phyloP scores from a whole-genome alignment of 108 stramenopile genomes.

The Nitzschia inconspicua region DNA sequence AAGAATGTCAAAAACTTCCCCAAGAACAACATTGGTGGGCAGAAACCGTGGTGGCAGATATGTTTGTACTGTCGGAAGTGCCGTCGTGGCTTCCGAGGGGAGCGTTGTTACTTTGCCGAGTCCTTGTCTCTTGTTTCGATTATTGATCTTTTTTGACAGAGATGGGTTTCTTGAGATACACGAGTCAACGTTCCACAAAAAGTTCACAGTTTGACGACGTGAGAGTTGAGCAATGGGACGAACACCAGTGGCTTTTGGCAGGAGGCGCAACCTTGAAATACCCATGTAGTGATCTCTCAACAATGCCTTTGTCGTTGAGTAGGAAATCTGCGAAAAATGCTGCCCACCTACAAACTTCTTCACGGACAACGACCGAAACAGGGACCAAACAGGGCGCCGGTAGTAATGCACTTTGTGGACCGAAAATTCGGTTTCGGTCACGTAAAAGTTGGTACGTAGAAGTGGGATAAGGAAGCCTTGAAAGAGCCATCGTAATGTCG shows the following conservation, averaged over 20 bases:
- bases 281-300: slow-evolving; percentile 53
- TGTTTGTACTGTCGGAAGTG: too few relatives aligned
- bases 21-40: slow-evolving; percentile 59
- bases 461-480: slow-evolving; percentile 65
- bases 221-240: slow-evolving; percentile 76
- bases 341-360: slow-evolving; percentile 25
- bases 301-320: slow-evolving; percentile 19
- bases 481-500: slow-evolving; percentile 70
- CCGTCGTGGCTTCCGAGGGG: too few relatives aligned
- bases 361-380: slow-evolving; percentile 60
- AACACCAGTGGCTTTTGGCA: slow-evolving; percentile 78
- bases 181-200: too few relatives aligned
- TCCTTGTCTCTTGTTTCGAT: background rate
- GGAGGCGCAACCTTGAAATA: slow-evolving; percentile 59
- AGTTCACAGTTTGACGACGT: background rate
- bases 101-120: too few relatives aligned
- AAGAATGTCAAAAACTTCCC: slow-evolving; percentile 59
- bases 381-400: slow-evolving; percentile 79
- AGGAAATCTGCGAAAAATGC: slow-evolving; percentile 47
- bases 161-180: too few relatives aligned
- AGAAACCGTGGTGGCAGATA: too few relatives aligned
- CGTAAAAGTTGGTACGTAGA: slow-evolving; percentile 69
- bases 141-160: too few relatives aligned
- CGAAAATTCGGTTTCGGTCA: slow-evolving; percentile 81
- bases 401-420: slow-evolving; percentile 64